Conservation (phyloP, 2,329 filamentous ascomycete species). For the Fusarium metavorans region DNA sequence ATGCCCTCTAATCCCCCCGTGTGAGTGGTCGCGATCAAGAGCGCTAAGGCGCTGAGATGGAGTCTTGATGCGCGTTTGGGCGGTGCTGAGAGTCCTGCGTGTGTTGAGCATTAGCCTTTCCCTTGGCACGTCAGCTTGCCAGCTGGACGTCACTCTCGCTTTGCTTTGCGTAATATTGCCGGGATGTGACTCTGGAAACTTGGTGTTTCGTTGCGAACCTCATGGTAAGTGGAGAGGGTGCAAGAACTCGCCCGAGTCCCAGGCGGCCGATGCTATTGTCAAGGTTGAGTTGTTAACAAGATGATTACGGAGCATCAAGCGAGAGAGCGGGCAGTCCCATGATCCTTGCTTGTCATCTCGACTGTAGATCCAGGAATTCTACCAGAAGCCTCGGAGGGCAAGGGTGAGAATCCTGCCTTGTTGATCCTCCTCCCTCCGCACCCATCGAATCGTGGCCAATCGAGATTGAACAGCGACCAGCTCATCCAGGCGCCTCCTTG, state of each 20-base stretch:
- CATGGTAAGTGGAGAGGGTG: conserved; percentile 20
- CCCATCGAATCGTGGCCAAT: conserved; percentile 23
- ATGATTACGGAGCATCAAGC: conserved; percentile 32
- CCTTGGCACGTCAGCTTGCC: conserved; percentile 6
- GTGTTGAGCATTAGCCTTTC: background rate
- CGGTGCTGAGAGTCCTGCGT: conserved; percentile 2
- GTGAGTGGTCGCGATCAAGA: conserved; percentile 15
- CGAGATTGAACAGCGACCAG: conserved; percentile 24
- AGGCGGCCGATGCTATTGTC: conserved; percentile 12
- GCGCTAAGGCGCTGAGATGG: conserved; percentile 17
- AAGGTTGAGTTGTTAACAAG: conserved; percentile 16
- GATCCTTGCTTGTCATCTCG: conserved; percentile 38
- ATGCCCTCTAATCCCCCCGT: background rate
- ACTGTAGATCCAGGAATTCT: conserved; percentile 36
- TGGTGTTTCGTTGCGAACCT: conserved; percentile 1
- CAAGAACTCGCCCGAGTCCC: conserved; percentile 22
- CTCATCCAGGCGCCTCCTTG: background rate
- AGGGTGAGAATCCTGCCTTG: conserved; percentile 26
- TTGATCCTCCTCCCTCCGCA: conserved; percentile 29
- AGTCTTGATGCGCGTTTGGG: background rate
- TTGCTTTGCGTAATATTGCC: background rate
- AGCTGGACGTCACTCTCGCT: conserved; percentile 8
- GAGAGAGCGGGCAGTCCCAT: conserved; percentile 34
- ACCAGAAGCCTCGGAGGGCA: conserved; percentile 34
- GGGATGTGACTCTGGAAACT: background rate